Base-by-base conservation (phyloP, 352 stramenopile species). In the Phytopythium oedochilum region DNA sequence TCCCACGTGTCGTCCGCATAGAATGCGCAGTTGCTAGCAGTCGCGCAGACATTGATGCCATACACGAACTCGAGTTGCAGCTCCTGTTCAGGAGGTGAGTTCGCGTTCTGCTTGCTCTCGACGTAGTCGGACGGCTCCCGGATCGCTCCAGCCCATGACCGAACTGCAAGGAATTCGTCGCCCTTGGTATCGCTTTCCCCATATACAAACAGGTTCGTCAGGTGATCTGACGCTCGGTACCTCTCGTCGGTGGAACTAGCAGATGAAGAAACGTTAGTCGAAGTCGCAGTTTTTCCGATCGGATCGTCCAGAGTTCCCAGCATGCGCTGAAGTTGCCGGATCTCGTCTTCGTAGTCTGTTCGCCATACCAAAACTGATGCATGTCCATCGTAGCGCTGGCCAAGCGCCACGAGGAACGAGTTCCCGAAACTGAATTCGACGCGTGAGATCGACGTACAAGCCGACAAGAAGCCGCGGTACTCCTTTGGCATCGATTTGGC, bases 1-100 rank as follows among this genome's bases (percentile, higher is more conserved):
- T 88, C 83, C 63, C 69, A 86, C 5, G 70, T 61, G 52, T 89
- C 71, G 43, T 86, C 75, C n/a, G 74, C 85, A 40, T 88, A 89
- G 32, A 75, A 78, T 17, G 92, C 64, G 49, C 91, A 89, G 61
- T 83, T 89, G 46, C 78, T 85, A 1, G 62, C 74, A 5, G 70
- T 74, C 26, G 70, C 73, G 4, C 80, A 63, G 11, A 69, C 29
- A 31, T 88, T 92, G 36, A 88, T 55, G 8, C 88, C 87, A 48
- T 94, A 92, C 10, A 93, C 64, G 60, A 88, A 95, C 25, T 88
- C 77, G 4, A 96, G 59, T 22, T 74, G 64, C 9, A 90, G 63
- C 14, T 83, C 55, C 12, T 76, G 61, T 28, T 75, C 31, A 28
- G 53, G 40, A 15, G 15, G 31, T 28, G 6, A 3, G 22, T 17